phyloP scores from a whole-genome alignment of 1,284 basidiomycete genomes.

The Ustilago curta region DNA sequence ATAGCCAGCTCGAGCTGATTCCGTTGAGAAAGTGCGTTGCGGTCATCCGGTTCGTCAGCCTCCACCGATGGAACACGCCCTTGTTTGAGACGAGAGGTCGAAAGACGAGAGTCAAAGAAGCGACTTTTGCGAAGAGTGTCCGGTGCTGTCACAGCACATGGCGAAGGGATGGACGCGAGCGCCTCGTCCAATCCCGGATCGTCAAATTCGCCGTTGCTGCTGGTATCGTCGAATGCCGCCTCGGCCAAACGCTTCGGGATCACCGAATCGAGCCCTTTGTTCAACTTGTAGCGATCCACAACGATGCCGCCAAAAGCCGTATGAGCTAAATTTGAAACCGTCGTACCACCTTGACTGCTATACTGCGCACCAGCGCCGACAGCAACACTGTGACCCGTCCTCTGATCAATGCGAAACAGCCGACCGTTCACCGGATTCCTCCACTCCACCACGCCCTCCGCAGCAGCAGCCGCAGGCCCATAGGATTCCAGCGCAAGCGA shows the following conservation, averaged over 20 bases:
- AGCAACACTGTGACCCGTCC: constrained; percentile 34
- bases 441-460: constrained; percentile 22
- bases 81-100: neutral
- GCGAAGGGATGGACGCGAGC: constrained; percentile 21
- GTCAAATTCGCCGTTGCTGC: constrained; percentile 27
- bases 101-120: constrained; percentile 28
- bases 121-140: constrained; percentile 17
- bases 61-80: neutral
- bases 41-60: neutral
- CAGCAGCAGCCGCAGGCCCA: neutral
- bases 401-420: constrained; percentile 32
- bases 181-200: constrained; percentile 28
- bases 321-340: too few species aligned
- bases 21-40: too few species aligned
- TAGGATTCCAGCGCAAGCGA: constrained; percentile 20
- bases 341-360: neutral
- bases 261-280: constrained; percentile 2
- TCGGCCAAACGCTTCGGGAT: neutral
- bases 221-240: neutral
- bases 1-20: constrained; percentile 17
- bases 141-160: neutral
- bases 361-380: neutral
- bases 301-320: too few species aligned
- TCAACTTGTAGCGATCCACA: constrained; percentile 18
- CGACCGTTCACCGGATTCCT: constrained; percentile 23